These are phyloP conservation scores for Teratosphaeria pseudoeucalypti DNA, from an alignment of 2,329 filamentous ascomycete species.

Conservation along the genomic window DNA sequence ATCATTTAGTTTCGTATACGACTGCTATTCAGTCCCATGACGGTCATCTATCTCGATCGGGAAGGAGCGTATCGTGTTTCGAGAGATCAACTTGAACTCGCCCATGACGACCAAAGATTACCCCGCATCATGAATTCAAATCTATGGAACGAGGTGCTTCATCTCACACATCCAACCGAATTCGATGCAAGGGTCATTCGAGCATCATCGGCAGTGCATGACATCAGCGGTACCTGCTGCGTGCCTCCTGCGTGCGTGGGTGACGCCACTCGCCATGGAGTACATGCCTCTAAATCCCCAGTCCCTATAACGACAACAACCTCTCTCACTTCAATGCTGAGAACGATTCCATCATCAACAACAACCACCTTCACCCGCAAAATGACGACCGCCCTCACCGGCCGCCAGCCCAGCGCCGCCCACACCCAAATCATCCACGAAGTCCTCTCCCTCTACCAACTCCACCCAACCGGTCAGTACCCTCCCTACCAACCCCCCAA, in stretches of 20 bases:
- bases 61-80: background rate
- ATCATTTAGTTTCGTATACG: background rate
- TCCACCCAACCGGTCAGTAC: conserved; percentile 8
- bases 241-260: background rate
- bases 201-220: background rate
- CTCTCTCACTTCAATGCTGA: background rate
- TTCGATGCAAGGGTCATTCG: background rate
- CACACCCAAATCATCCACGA: conserved; percentile 14
- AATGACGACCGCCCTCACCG: background rate
- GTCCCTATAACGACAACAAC: no score
- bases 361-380: background rate
- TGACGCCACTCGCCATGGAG: background rate
- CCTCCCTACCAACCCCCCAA: background rate
- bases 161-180: background rate
- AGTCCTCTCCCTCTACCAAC: conserved; percentile 16
- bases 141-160: background rate
- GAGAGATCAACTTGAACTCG: no score
- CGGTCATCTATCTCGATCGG: background rate
- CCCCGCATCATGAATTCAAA: background rate
- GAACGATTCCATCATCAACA: background rate
- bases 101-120: background rate
- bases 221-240: background rate
- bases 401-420: conserved; percentile 8
- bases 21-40: background rate
- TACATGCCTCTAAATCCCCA: background rate